phyloP scores from a whole-genome alignment of 345 rosid species.

The Clausena lansium region DNA sequence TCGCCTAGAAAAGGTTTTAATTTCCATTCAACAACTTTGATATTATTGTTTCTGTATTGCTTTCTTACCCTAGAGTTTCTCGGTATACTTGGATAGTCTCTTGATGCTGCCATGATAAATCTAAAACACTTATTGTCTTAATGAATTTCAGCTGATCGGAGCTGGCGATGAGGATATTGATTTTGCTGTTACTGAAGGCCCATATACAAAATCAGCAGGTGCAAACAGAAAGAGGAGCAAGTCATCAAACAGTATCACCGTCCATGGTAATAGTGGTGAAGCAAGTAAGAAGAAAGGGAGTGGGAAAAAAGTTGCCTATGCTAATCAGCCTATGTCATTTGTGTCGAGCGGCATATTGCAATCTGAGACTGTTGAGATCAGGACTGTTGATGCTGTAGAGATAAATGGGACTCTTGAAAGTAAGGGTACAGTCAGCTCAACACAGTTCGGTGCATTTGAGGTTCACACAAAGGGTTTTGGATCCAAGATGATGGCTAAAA shows the following conservation, averaged over 20 bases:
- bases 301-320: constrained; percentile 45
- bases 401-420: constrained; percentile 31
- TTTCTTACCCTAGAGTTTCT: background rate
- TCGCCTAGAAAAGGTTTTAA: constrained; percentile 70
- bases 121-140: constrained; percentile 1
- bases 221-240: constrained; percentile 37
- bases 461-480: constrained; percentile 86
- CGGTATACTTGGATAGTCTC: constrained; percentile 5
- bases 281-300: constrained; percentile 34
- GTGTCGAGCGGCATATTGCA: constrained; percentile 65
- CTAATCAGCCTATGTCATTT: constrained; percentile 77
- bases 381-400: constrained; percentile 24
- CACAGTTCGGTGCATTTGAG: constrained; percentile 71
- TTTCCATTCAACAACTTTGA: constrained; percentile 3
- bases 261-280: constrained; percentile 25
- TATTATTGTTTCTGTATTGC: constrained; percentile 7
- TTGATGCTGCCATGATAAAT: background rate
- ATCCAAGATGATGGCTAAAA: constrained; percentile 92
- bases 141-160: constrained; percentile 66
- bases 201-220: constrained; percentile 32
- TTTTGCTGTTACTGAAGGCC: constrained; percentile 48
- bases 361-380: constrained; percentile 44
- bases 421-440: constrained; percentile 29
- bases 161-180: constrained; percentile 57
- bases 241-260: constrained; percentile 27